Evolutionary conservation across 2,329 filamentous ascomycete species (phyloP).

Genomic region (Nothopassalora personata): DNA sequence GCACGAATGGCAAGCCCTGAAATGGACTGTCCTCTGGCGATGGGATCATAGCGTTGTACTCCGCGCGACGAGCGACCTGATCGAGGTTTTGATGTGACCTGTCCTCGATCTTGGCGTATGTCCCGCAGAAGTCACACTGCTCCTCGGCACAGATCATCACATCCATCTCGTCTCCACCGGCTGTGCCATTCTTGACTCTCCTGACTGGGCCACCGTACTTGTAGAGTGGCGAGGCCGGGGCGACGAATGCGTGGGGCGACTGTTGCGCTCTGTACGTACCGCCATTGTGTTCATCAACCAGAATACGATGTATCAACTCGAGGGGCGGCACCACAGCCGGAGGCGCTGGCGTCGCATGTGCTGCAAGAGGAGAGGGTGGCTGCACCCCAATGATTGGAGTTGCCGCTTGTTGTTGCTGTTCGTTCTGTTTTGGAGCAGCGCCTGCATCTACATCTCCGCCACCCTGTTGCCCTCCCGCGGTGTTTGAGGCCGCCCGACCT

Average conservation of each 20-base stretch:
- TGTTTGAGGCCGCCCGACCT: too few relatives aligned
- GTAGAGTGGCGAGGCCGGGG: not conserved
- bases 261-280: not conserved
- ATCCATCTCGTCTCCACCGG: not conserved
- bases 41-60: not conserved
- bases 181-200: not conserved
- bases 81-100: not conserved
- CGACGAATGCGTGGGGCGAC: not conserved
- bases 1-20: not conserved
- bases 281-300: not conserved
- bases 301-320: not conserved
- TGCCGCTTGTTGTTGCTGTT: not conserved
- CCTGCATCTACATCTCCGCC: not conserved
- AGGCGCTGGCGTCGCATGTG: not conserved
- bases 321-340: not conserved
- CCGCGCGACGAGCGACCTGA: not conserved
- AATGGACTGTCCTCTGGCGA: not conserved
- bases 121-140: not conserved
- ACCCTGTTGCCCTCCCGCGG: not conserved
- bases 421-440: not conserved
- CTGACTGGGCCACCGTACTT: not conserved
- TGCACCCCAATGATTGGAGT: not conserved
- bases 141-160: not conserved
- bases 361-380: not conserved
- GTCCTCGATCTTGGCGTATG: not conserved